Conservation (phyloP, 1,284 basidiomycete species). For the Dichomitus squalens region DNA sequence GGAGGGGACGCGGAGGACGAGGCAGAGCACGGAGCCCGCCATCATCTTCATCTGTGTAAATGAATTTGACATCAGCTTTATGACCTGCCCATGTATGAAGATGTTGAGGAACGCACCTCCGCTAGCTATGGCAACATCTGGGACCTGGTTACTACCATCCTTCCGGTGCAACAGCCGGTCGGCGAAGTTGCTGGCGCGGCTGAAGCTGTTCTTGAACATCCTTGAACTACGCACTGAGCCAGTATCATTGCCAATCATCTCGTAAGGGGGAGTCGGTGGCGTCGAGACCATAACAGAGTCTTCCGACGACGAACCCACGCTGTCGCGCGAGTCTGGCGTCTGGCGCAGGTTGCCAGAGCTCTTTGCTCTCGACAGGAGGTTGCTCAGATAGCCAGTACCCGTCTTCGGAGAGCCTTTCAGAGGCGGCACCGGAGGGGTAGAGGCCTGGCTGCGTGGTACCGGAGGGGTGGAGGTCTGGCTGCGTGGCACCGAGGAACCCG, state of each 20-base stretch:
- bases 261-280: slow-evolving; percentile 35
- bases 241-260: slow-evolving; percentile 16
- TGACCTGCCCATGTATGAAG: not conserved
- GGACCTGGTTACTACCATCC: slow-evolving; percentile 24
- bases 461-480: slow-evolving; percentile 22
- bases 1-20: slow-evolving; percentile 20
- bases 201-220: slow-evolving; percentile 32
- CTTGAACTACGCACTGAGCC: slow-evolving; percentile 28
- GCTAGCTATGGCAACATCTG: slow-evolving; percentile 20
- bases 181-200: slow-evolving; percentile 36
- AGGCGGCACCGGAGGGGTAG: slow-evolving; percentile 24
- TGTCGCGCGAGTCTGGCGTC: slow-evolving; percentile 31
- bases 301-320: slow-evolving; percentile 37
- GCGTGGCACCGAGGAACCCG: slow-evolving; percentile 6
- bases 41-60: slow-evolving; percentile 19
- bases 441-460: slow-evolving; percentile 13
- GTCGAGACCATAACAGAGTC: slow-evolving; percentile 35
- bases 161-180: slow-evolving; percentile 33
- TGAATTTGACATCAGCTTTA: not conserved
- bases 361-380: slow-evolving; percentile 31
- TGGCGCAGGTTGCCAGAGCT: slow-evolving; percentile 25
- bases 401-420: slow-evolving; percentile 30
- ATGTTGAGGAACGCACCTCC: slow-evolving; percentile 13
- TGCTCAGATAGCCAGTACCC: slow-evolving; percentile 33
- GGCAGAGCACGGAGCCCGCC: slow-evolving; percentile 8